Evolutionary conservation across 2,329 filamentous ascomycete species (phyloP).

Genomic region (Aspergillus persii): DNA sequence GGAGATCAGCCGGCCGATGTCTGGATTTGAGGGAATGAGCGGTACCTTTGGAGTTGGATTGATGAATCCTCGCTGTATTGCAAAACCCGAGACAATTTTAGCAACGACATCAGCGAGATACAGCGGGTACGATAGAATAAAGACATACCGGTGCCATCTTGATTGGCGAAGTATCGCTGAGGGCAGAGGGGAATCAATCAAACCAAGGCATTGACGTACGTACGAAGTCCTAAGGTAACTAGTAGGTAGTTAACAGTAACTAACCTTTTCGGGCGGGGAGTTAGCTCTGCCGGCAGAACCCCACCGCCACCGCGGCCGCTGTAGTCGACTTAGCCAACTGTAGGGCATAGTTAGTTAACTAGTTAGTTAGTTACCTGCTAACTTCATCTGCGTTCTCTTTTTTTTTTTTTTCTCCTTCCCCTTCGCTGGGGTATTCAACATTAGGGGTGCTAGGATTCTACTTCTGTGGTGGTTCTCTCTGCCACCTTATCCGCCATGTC

Average conservation of each 20-base stretch:
- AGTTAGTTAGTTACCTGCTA: too few relatives aligned
- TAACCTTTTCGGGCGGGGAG: too few relatives aligned
- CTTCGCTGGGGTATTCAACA: too few relatives aligned
- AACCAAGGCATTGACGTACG: too few relatives aligned
- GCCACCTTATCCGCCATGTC: slow-evolving; percentile 13
- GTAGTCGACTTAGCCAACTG: too few relatives aligned
- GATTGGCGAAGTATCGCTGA: neutral
- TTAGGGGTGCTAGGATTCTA: too few relatives aligned
- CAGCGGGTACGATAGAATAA: neutral
- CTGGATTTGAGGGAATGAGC: neutral
- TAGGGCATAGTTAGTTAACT: too few relatives aligned
- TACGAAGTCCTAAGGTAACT: too few relatives aligned
- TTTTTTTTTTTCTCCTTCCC: too few relatives aligned
- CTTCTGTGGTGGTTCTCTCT: too few relatives aligned
- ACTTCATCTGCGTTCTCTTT: too few relatives aligned
- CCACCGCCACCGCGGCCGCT: neutral
- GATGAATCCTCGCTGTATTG: slow-evolving; percentile 46
- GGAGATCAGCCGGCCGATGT: neutral
- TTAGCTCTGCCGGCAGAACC: neutral
- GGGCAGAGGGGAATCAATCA: neutral
- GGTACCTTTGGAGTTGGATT: slow-evolving; percentile 47
- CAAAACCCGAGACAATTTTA: neutral
- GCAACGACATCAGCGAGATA: neutral
- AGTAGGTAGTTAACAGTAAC: too few relatives aligned
- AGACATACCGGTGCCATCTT: slow-evolving; percentile 36